Evolutionary conservation across 768 basidiomycete species (phyloP), one percentile per base, ranked within the genome.

Genomic region (Mycena indigotica): DNA sequence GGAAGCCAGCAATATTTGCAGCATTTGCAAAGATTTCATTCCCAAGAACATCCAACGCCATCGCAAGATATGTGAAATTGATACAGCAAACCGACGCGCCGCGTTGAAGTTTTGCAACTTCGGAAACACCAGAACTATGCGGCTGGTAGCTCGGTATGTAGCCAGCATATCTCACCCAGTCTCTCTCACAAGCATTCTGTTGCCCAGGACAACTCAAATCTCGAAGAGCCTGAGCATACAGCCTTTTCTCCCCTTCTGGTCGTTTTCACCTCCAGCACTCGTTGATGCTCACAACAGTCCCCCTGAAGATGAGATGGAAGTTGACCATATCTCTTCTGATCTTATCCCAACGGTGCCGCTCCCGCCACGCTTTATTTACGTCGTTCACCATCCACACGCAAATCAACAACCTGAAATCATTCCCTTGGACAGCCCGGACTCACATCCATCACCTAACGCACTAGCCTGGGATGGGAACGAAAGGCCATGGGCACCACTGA

Each of bases 401-500:
- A 5, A 45, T 3, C 25, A 45, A 40, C 17, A n/a, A 2, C 26
- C 25, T 4, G 44, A 55, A 35, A 28, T 55, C 24, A 55, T 55
- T 29, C n/a, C 41, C 3, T 45, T 55, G 19, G 53, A 55, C 6
- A 17, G n/a, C 25, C 13, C 38, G n/a, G 23, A 50, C 4, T 53
- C 26, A 53, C 41, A 8, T 24, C 52, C 45, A 12, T 5, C 30
- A 25, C 17, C 25, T 16, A 52, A 45, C 52, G 44, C 13, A 21
- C 41, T 52, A 46, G 26, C 2, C 6, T 28, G 28, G 32, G 29
- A 35, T 21, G 13, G 32, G 16, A 23, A 28, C 13, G 55, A 57
- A 0, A 55, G 51, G 26, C 65, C 65, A 3, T 66, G 60, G 60
- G 57, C 61, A 17, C 65, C 65, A 16, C 63, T 66, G 32, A 57